A percentile compares a stretch with the other conserved stretches of the same genome.
phyloP scores from a whole-genome alignment of 2,329 filamentous ascomycete genomes.

The Clonostachys sp. region DNA sequence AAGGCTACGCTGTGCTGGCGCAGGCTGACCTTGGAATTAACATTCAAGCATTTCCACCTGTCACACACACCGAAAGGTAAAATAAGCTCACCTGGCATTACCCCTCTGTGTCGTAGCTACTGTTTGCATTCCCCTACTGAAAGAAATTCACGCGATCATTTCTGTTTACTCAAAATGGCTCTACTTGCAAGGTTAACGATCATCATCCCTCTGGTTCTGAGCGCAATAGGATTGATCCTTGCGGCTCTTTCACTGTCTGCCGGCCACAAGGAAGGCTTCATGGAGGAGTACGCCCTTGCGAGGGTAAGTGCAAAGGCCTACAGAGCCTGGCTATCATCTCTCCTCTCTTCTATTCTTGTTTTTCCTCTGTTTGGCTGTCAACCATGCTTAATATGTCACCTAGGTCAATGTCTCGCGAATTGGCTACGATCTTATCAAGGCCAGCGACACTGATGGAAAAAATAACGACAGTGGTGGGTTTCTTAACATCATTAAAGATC shows the following conservation, averaged over 20 bases:
- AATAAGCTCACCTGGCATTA: no score
- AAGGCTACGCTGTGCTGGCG: no score
- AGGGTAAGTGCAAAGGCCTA: conserved; percentile 18
- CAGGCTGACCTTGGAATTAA: no score
- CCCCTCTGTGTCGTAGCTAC: no score
- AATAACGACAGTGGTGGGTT: conserved; percentile 14
- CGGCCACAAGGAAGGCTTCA: conserved; percentile 31
- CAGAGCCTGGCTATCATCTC: no score
- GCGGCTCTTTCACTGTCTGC: conserved; percentile 31
- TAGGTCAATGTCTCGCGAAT: conserved; percentile 32
- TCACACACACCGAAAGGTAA: no score
- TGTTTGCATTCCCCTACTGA: no score
- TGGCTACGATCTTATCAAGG: conserved; percentile 21
- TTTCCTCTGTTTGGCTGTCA: not conserved
- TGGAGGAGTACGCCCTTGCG: conserved; percentile 35
- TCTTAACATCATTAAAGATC: conserved; percentile 20
- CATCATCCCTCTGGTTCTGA: conserved; percentile 27
- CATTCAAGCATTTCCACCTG: no score
- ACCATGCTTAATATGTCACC: not conserved
- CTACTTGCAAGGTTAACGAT: conserved; percentile 15
- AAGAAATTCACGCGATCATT: no score
- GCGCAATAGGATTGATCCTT: conserved; percentile 30
- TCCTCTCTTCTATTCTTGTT: no score
- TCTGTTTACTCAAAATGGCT: conserved; percentile 5
- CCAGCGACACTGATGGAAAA: conserved; percentile 11